Conservation (phyloP, 257 asterid species). For the Anisodus acutangulus region DNA sequence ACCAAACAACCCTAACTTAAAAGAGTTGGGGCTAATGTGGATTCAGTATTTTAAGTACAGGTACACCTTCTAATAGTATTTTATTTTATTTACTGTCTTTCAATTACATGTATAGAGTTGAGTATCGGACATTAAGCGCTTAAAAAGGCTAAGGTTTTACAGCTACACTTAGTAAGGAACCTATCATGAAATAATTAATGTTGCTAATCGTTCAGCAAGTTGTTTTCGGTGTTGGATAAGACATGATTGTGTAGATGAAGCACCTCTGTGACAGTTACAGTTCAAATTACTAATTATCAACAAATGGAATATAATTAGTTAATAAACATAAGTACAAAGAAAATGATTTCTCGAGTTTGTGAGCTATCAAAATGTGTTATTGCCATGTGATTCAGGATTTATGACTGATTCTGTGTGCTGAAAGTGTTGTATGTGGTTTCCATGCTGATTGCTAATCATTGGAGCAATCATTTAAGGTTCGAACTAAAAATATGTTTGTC, state of each 20-base stretch:
- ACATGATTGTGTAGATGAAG: background rate
- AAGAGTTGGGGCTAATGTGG: background rate
- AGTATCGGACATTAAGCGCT: background rate
- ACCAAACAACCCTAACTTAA: background rate
- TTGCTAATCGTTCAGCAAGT: background rate
- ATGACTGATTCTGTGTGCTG: background rate
- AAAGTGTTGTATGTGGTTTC: conserved; percentile 5
- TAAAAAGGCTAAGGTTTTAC: background rate
- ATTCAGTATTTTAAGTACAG: background rate
- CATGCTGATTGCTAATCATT: background rate
- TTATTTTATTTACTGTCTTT: background rate
- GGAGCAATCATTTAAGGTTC: background rate
- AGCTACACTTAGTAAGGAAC: background rate
- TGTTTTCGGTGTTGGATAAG: background rate
- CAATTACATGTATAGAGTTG: background rate
- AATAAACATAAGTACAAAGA: background rate
- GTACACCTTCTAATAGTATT: background rate
- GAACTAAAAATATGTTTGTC: background rate
- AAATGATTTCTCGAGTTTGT: background rate
- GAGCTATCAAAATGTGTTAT: conserved; percentile 19
- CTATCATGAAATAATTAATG: background rate
- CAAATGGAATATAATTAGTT: background rate
- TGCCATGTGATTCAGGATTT: conserved; percentile 20
- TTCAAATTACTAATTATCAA: background rate
- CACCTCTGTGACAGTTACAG: background rate